phyloP scores from a whole-genome alignment of 2,329 filamentous ascomycete species.

The Stemphylium lycopersici region DNA sequence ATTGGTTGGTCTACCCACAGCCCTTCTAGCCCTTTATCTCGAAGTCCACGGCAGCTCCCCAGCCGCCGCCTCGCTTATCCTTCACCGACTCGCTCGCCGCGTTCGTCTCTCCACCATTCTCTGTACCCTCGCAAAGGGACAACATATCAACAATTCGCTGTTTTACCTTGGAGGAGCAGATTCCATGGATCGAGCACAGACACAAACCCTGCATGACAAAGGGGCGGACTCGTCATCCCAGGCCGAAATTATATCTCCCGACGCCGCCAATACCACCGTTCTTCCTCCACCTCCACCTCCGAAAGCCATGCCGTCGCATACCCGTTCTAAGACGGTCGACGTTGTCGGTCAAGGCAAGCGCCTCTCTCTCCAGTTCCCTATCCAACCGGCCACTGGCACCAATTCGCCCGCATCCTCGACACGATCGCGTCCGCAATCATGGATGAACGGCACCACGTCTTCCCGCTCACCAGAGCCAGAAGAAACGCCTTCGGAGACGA shows the following conservation, averaged over 20 bases:
- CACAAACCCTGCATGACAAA: constrained; percentile 37
- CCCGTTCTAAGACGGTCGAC: constrained; percentile 45
- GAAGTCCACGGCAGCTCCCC: constrained; percentile 40
- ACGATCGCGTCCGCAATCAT: constrained; percentile 48
- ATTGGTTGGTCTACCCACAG: constrained; percentile 35
- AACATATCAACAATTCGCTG: constrained; percentile 30
- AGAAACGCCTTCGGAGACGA: constrained; percentile 37
- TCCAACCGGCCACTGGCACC: constrained; percentile 48
- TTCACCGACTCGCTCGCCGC: constrained; percentile 44
- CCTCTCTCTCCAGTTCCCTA: constrained; percentile 57
- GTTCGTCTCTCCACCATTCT: constrained; percentile 32
- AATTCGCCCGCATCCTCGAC: constrained; percentile 40
- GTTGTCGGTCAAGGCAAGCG: constrained; percentile 50
- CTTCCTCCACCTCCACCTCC: constrained; percentile 17
- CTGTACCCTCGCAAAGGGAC: constrained; percentile 29
- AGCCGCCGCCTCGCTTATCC: constrained; percentile 39
- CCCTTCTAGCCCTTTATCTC: constrained; percentile 39
- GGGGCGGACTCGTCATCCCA: constrained; percentile 23
- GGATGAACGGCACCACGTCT: constrained; percentile 43
- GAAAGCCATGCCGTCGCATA: constrained; percentile 33
- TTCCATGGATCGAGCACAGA: constrained; percentile 40
- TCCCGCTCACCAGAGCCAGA: constrained; percentile 33
- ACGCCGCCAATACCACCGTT: constrained; percentile 19
- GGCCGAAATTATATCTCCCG: constrained; percentile 16
- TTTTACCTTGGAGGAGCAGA: constrained; percentile 28